Evolutionary conservation across 495 filamentous ascomycete genomes (phyloP).

Genomic region (Tuber indicum): DNA sequence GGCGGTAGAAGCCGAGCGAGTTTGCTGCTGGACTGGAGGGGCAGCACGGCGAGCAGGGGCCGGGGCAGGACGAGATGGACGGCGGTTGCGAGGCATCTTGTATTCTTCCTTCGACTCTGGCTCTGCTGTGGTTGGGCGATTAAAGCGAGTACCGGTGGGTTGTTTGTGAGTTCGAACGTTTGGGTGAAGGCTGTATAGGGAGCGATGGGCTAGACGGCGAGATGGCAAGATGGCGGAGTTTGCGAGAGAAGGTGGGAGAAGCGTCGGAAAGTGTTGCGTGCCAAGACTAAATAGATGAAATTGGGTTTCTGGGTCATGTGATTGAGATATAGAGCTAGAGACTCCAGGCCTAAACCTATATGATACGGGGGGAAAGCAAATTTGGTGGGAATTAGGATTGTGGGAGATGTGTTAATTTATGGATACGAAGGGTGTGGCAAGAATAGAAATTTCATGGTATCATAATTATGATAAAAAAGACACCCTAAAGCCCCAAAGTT

Average conservation of each 20-base stretch:
- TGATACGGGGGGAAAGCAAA: background rate
- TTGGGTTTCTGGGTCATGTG: background rate
- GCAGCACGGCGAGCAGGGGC: conserved; percentile 56
- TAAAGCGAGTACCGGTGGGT: conserved; percentile 11
- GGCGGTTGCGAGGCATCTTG: conserved; percentile 74
- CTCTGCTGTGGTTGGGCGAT: conserved; percentile 27
- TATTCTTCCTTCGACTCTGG: background rate
- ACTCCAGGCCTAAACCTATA: background rate
- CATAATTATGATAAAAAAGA: too few relatives aligned
- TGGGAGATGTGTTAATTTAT: background rate
- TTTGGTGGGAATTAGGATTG: background rate
- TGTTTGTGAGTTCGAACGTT: conserved; percentile 1
- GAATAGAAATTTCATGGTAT: background rate
- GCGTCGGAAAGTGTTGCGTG: background rate
- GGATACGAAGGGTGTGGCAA: background rate
- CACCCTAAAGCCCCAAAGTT: background rate
- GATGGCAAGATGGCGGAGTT: background rate
- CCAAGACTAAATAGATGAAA: background rate
- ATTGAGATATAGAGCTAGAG: background rate
- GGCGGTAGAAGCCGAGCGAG: conserved; percentile 59
- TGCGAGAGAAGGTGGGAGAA: background rate
- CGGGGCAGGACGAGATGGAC: conserved; percentile 61
- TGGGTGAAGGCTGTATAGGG: conserved; percentile 7
- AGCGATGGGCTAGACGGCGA: background rate
- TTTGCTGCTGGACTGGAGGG: conserved; percentile 55